Conservation (phyloP, 805 yeast species). For the Metschnikowia lachancei region DNA sequence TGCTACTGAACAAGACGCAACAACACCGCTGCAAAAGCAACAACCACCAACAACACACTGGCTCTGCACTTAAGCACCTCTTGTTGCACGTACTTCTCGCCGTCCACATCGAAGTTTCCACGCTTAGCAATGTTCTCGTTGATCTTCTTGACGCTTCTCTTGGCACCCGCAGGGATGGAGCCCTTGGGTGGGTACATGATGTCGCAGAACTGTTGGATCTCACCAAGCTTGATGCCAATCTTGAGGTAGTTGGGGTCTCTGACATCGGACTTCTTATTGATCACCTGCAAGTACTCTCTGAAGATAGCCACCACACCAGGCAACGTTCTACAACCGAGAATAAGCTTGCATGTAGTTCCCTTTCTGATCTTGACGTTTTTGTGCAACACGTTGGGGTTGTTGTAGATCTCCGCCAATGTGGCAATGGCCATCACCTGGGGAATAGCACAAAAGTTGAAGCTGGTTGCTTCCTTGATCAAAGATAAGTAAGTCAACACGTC, state of each 20-base stretch:
- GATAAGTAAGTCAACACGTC: slow-evolving; percentile 76
- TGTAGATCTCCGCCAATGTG: slow-evolving; percentile 79
- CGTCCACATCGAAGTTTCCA: slow-evolving; percentile 38
- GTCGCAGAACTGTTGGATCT: slow-evolving; percentile 86
- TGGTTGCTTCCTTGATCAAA: slow-evolving; percentile 72
- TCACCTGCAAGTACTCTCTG: slow-evolving; percentile 65
- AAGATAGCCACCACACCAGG: slow-evolving; percentile 76
- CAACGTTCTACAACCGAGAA: slow-evolving; percentile 69
- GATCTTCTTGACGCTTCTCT: slow-evolving; percentile 36
- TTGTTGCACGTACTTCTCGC: slow-evolving; percentile 19
- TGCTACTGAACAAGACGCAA: slow-evolving; percentile 6
- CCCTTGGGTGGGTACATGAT: slow-evolving; percentile 58
- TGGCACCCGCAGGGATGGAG: slow-evolving; percentile 51
- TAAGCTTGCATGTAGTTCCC: slow-evolving; percentile 78
- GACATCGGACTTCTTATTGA: slow-evolving; percentile 77
- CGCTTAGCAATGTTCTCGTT: slow-evolving; percentile 36
- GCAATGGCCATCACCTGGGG: slow-evolving; percentile 99
- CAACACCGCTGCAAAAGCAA: slow-evolving; percentile 9
- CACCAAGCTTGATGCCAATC: slow-evolving; percentile 82
- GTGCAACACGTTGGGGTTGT: slow-evolving; percentile 70
- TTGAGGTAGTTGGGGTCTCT: slow-evolving; percentile 82
- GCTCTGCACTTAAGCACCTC: slow-evolving; percentile 22
- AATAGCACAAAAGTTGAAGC: slow-evolving; percentile 90
- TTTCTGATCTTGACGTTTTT: slow-evolving; percentile 82
- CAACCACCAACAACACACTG: slow-evolving; percentile 8